Percentiles rank a stretch among this genome's conserved stretches.
phyloP scores from a whole-genome alignment of 805 yeast species.

The Lachancea waltii region DNA sequence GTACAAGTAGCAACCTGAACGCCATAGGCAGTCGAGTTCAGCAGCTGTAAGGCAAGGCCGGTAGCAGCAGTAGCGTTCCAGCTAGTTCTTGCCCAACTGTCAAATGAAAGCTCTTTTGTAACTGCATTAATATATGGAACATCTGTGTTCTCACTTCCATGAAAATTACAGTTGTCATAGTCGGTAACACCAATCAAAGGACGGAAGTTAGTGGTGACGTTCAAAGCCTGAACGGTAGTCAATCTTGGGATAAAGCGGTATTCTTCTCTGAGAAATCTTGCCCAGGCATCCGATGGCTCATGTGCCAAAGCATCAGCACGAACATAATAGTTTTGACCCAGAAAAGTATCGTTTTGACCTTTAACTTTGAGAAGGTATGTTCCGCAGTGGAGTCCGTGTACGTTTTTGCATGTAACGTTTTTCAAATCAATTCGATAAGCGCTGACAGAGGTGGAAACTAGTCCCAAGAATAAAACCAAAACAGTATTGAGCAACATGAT shows the following conservation, averaged over 20 bases:
- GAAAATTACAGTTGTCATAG: conserved; percentile 13
- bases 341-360: conserved; percentile 10
- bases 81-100: conserved; percentile 12
- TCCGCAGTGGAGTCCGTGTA: conserved; percentile 16
- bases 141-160: conserved; percentile 11
- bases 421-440: conserved; percentile 13
- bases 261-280: conserved; percentile 11
- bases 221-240: conserved; percentile 13
- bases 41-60: conserved; percentile 12
- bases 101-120: conserved; percentile 13
- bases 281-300: conserved; percentile 15
- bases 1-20: conserved; percentile 15
- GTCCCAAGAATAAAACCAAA: background rate
- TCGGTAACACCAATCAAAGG: conserved; percentile 14
- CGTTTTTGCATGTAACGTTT: conserved; percentile 12
- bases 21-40: conserved; percentile 13
- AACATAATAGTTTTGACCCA: conserved; percentile 13
- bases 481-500: background rate
- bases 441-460: conserved; percentile 6
- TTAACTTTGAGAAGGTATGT: conserved; percentile 13
- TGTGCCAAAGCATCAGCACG: conserved; percentile 13
- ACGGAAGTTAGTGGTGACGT: conserved; percentile 12
- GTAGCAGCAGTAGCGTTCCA: conserved; percentile 8
- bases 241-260: conserved; percentile 12
- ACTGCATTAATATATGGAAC: conserved; percentile 12